These are phyloP conservation scores for Gyromitra esculenta DNA, from an alignment of 2,329 filamentous ascomycete genomes.

Conservation along the genomic window DNA sequence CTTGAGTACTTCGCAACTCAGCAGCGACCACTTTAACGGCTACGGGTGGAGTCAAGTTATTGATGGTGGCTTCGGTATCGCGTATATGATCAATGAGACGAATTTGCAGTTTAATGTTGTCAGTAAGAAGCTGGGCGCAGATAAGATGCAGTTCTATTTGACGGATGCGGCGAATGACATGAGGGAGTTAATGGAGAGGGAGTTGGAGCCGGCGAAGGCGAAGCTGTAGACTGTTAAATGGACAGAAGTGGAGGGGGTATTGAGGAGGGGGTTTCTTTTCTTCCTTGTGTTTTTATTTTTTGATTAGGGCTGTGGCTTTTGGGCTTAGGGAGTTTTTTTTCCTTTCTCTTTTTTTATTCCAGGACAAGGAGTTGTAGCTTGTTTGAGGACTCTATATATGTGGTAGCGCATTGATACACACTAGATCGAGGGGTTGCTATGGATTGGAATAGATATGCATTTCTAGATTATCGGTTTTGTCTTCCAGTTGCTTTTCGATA, in stretches of 20 bases:
- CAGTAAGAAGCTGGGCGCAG: constrained; percentile 87
- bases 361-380: too few species aligned
- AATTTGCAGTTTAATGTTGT: constrained; percentile 99
- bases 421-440: not conserved
- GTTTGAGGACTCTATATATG: not conserved
- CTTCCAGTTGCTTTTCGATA: not conserved
- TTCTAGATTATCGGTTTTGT: not conserved
- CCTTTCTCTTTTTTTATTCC: too few species aligned
- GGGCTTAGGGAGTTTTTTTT: not conserved
- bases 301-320: not conserved
- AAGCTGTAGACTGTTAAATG: constrained; percentile 72
- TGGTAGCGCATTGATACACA: not conserved
- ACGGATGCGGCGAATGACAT: constrained; percentile 93
- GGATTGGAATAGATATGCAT: not conserved
- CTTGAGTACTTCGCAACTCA: constrained; percentile 87
- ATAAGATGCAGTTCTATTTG: constrained; percentile 94
- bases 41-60: constrained; percentile 99
- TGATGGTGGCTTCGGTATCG: constrained; percentile 94
- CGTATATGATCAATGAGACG: constrained; percentile 99
- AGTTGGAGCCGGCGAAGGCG: constrained; percentile 82
- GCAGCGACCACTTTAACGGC: constrained; percentile 97
- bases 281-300: constrained; percentile 17
- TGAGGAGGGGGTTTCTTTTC: not conserved
- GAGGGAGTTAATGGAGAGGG: constrained; percentile 83
- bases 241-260: too few species aligned